Base-by-base conservation (phyloP, 139 green algal genomes). In the Dunaliella primolecta region DNA sequence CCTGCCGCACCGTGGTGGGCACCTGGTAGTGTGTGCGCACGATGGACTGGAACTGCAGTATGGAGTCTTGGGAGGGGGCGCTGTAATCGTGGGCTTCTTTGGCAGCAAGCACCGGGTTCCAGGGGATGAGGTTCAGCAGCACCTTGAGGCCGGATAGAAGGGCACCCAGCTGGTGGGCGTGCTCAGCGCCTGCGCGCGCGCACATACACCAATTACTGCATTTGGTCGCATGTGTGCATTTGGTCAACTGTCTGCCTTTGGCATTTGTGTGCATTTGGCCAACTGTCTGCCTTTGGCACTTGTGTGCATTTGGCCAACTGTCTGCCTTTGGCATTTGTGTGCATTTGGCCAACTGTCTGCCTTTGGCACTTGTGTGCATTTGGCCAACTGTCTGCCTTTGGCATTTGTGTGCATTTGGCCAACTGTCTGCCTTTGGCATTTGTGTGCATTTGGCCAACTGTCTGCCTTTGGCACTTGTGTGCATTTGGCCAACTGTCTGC, bases 91-190 rank as follows among this genome's bases (percentile, higher is more conserved):
- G 31, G 2, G 81, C 37, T 0, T 57, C 85, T 2, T 88, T 64
- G 3, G 2, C 57, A 3, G 84, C 77, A 36, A 91, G 90, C 30
- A 96, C 89, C 1, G 96, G 94, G 86, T 98, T 99, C 93, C 94
- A 98, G 0, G 96, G 96, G 57, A 99, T 99, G 25, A 98, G 86
- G 83, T 99, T 99, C 2, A 98, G 36, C 34, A 94, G 85, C 33
- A 97, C 86, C 37, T 93, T 83, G 29, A 75, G 85, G 30, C 84
- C 93, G 77, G 85, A 35, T 64, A 97, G 93, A 86, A 97, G 90
- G 77, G 46, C 72, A 0, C 92, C 94, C 84, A 97, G 92, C 91
- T 96, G 75, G 37, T 95, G 90, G 35, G 97, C 97, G 37, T 96
- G 87, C 86, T 95, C 85, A 2, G 34, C 34, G 0, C 55, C 85